A percentile compares a stretch with the other conserved stretches of the same genome.
Conservation (phyloP, 805 yeast species). For the Scheffersomyces stipitis region DNA sequence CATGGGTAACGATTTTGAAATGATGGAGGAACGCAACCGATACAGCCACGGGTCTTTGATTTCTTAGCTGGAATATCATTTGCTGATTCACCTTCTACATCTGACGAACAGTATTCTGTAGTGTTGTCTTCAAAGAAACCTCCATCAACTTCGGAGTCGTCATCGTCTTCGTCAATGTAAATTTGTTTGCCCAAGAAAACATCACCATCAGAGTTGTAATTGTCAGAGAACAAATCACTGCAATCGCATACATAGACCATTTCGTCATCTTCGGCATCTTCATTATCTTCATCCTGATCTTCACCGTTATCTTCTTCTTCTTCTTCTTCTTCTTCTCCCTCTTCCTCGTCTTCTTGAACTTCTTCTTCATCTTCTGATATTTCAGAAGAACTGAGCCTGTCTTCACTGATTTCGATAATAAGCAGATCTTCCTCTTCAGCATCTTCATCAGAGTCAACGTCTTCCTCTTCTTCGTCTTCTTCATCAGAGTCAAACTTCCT, state of each 20-base stretch:
- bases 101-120: too few relatives aligned
- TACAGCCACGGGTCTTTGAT: not conserved
- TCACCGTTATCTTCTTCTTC: conserved; percentile 8
- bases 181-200: conserved; percentile 1
- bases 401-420: not conserved
- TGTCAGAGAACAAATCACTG: conserved; percentile 1
- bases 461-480: conserved; percentile 1
- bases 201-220: conserved; percentile 1
- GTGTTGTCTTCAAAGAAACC: too few relatives aligned
- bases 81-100: too few relatives aligned
- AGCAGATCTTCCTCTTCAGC: not conserved
- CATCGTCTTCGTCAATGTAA: conserved; percentile 2
- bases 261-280: conserved; percentile 1
- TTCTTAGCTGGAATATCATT: too few relatives aligned
- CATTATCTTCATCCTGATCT: conserved; percentile 6
- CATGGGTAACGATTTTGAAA: not conserved
- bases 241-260: not conserved
- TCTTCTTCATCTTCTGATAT: not conserved
- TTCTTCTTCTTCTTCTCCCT: conserved; percentile 5
- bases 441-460: not conserved
- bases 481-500: not conserved
- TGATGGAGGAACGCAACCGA: not conserved
- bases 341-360: conserved; percentile 1
- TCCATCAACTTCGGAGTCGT: conserved; percentile 2
- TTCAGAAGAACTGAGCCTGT: not conserved